Evolutionary conservation across 73 alveolate genomes (phyloP), one percentile per base, ranked within the genome.

Genomic region (Urostyla sp.): DNA sequence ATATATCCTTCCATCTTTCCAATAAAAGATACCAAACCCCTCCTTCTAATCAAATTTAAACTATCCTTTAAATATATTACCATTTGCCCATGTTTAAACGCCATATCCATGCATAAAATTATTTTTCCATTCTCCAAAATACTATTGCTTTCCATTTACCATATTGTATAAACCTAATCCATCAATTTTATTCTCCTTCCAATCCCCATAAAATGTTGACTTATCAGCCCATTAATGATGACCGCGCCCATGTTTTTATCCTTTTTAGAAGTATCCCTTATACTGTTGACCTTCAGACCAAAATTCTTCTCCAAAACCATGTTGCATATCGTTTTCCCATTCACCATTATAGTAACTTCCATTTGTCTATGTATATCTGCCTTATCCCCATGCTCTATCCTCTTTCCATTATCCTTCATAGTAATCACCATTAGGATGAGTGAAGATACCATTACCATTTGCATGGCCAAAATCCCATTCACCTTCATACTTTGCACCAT

Each of bases 121-220:
- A n/a, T 50, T 30, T n/a, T 50, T 50, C 91, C 90, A 83, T 60
- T 69, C 46, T 32, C 95, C 95, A 30, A 51, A 67, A 74, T 75
- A 88, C n/a, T n/a, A n/a, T 52, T 45, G 35, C 24, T 92, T 72
- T 7, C 95, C 95, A 74, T 88, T 90, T 43, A 50, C 61, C 92
- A 88, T 82, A 49, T 77, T 69, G 75, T 72, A 88, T 6, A 26
- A 40, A 45, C 95, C 95, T 11, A 82, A 74, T 50, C 95, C 95
- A 38, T 88, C 54, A 38, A 73, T 81, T 44, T 83, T 77, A 73
- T 88, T 77, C 72, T 88, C 36, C 30, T 0, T 30, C 44, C 59
- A 88, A 27, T 74, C 69, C 1, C 95, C 95, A 46, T 75, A 89
- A 72, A 82, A 88, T 18, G 74, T 27, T 60, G 56, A 61, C 20